Conservation (phyloP, 306 rosid genomes). For the Hippophae tibetana region DNA sequence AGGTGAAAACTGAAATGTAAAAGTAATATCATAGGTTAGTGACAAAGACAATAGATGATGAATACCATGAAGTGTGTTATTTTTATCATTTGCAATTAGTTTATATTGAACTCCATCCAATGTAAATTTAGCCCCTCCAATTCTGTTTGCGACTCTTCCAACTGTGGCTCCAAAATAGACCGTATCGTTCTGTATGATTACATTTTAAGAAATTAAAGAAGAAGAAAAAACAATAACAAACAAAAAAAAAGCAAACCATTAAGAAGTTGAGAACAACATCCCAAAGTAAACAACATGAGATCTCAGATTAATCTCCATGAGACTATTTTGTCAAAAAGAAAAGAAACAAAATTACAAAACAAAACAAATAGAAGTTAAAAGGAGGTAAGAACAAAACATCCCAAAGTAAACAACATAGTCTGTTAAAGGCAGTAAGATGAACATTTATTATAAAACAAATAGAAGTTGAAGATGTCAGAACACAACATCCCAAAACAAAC, state of each 20-base stretch:
- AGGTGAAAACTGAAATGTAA: background rate
- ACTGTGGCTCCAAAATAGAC: slow-evolving; percentile 34
- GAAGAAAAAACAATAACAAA: background rate
- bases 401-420: too few species aligned
- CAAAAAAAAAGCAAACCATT: background rate
- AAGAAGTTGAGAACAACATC: background rate
- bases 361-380: too few species aligned
- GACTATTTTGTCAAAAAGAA: too few species aligned
- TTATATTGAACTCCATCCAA: slow-evolving; percentile 20
- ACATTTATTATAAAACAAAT: too few species aligned
- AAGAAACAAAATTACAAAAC: too few species aligned
- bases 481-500: too few species aligned
- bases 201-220: background rate
- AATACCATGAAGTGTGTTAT: slow-evolving; percentile 35
- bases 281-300: background rate
- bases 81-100: slow-evolving; percentile 27
- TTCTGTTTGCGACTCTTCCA: slow-evolving; percentile 39
- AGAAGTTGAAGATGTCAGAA: too few species aligned
- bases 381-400: too few species aligned
- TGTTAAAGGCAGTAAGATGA: too few species aligned
- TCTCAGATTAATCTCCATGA: background rate
- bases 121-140: slow-evolving; percentile 26
- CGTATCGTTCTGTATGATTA: slow-evolving; percentile 16
- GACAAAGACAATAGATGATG: background rate
- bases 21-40: background rate